Evolutionary conservation across 2,329 filamentous ascomycete species (phyloP).

Genomic region (Coccinonectria pachysandricola): DNA sequence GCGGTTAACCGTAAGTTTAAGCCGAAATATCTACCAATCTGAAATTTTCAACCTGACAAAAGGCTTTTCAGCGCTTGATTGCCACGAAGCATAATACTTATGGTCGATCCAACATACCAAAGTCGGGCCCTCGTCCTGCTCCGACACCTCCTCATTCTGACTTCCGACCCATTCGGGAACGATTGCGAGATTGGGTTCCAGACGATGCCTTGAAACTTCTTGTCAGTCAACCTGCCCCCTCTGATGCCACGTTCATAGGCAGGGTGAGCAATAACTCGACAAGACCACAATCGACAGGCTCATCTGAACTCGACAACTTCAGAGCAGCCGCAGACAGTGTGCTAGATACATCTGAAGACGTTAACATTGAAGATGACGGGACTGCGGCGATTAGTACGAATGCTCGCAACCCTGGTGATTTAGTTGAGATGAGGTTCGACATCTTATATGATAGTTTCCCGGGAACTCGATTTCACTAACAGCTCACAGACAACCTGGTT

Average conservation of each 20-base stretch:
- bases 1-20: no score
- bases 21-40: constrained; percentile 2
- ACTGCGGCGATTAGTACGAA: constrained; percentile 16
- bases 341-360: constrained; percentile 15
- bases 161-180: constrained; percentile 11
- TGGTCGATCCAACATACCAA: constrained; percentile 10
- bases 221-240: no score
- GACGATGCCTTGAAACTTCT: no score
- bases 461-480: constrained; percentile 8
- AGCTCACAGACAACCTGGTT: constrained; percentile 20
- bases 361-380: constrained; percentile 19
- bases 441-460: no score
- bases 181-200: constrained; percentile 12
- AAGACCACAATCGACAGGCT: constrained; percentile 24
- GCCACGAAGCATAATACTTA: constrained; percentile 5
- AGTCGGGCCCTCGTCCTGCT: constrained; percentile 3
- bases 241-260: no score
- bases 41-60: constrained; percentile 3
- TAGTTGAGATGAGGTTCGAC: constrained; percentile 39
- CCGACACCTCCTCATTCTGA: constrained; percentile 1
- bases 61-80: constrained; percentile 6
- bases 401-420: constrained; percentile 32
- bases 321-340: constrained; percentile 12
- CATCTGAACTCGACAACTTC: constrained; percentile 22
- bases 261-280: constrained; percentile 25